Base-by-base conservation (phyloP, 2,329 filamentous ascomycete species). In the Ophiocordyceps sinensis region DNA sequence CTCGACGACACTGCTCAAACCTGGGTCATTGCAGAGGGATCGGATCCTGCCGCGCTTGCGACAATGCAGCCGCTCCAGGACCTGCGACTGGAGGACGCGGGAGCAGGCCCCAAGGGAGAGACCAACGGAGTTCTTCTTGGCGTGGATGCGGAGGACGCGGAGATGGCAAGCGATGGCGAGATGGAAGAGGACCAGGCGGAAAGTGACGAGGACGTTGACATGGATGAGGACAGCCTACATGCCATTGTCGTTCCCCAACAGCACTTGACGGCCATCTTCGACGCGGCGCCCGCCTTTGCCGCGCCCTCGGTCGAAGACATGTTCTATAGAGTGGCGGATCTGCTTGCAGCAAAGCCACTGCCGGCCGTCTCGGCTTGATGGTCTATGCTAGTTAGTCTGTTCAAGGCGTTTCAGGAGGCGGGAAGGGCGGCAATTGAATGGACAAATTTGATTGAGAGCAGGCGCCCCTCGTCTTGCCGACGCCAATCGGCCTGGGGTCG, bases 1-100 rank as follows among this genome's bases (percentile, higher is more conserved):
- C 61, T 94, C 6, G 86, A 94, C 55, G 71, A 80, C n/a, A 69
- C 75, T 0, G 85, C 85, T 13, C 80, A 84, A 51, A 67, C 94
- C 32, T 78, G 77, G 63, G 73, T 72, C 26, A 55, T 78, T 30
- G 66, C 68, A 31, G 75, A 82, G 54, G 73, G 73, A 50, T 72
- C 73, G 28, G 68, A 75, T 43, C 67, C 73, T 28, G 64, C 66
- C 3, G 63, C 69, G 2, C 58, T 73, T 2, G 60, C 66, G 4
- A 62, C 75, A 21, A 71, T 71, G 5, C 71, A 73, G 50, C 70
- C 75, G 13, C 64, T 77, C 28, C 66, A 68, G 21, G 71, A 75
- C 36, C 61, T 77, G 37, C 62, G 63, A 36, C 63, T 77, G 19
- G 65, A 73, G 15, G 59, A 58, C 1, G 43, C 50, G n/a, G 50